Base-by-base conservation (phyloP, 2,329 filamentous ascomycete genomes). In the Nemania abortiva region DNA sequence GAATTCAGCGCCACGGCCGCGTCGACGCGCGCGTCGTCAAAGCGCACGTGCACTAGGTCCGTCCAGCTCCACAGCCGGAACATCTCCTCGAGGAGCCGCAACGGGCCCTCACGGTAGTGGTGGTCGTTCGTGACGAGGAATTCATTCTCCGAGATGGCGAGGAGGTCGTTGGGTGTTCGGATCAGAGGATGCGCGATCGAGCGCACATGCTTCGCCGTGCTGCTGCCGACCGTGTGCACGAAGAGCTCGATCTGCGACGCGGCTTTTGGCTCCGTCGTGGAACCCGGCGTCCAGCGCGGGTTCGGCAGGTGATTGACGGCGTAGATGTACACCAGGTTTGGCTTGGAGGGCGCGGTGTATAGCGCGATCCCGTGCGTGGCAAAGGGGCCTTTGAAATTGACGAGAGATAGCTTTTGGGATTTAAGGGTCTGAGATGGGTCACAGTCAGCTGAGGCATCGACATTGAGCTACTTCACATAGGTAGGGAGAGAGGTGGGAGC, bases 121-220 rank as follows among this genome's bases (percentile, higher is more conserved):
- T 90, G 88, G 70, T 90, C 89, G 69, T 90, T 90, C 0, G 88
- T 90, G 6, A 90, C 84, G 58, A 87, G 86, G 74, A 90, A 84
- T 0, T 84, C 83, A 13, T 73, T 79, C 0, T 84, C 82, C 0
- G 80, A 84, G 3, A 78, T 73, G 1, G 84, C 86, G 6, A 85
- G 77, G 13, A 91, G 77, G 69, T 91, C 89, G 69, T 90, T 90
- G 0, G 89, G 88, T 0, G 87, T 90, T 10, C 74, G 76, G 55
- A 90, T 83, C 39, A 88, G 71, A 0, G 85, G 83, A 73, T 90
- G 82, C 47, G 77, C 79, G 39, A 90, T 80, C 0, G 87, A 85
- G 15, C 88, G 86, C 6, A 90, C 61, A 72, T 89, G 85, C 1
- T 71, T 79, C 9, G 79, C 79, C 0, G 78, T 78, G 0, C 76